These are phyloP conservation scores for Diaporthe citri DNA, from an alignment of 2,329 filamentous ascomycete species.

Conservation along the genomic window DNA sequence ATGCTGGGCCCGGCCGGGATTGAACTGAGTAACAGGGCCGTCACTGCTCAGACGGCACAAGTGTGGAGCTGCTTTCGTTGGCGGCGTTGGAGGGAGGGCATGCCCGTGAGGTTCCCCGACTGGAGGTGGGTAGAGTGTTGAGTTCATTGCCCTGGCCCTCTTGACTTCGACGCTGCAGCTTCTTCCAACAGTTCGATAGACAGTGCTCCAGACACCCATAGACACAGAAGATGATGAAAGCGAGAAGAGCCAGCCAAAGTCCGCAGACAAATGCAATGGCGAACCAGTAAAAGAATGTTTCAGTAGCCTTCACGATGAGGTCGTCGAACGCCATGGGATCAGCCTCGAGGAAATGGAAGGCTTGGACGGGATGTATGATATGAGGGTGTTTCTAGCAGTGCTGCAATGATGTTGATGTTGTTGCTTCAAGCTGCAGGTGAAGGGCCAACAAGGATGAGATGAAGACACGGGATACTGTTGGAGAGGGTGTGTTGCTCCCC, in stretches of 20 bases:
- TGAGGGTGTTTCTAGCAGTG: not conserved
- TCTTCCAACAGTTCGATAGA: not conserved
- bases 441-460: not conserved
- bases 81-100: not conserved
- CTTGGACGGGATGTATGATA: not conserved
- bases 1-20: no score
- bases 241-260: not conserved
- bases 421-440: not conserved
- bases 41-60: not conserved
- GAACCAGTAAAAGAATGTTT: not conserved
- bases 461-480: no score
- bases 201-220: not conserved
- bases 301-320: not conserved
- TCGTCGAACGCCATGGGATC: not conserved
- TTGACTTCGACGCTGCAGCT: no score
- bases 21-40: no score
- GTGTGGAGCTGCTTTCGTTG: not conserved
- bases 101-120: not conserved
- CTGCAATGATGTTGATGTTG: not conserved
- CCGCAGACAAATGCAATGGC: not conserved
- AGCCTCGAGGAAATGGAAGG: not conserved
- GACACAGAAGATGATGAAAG: not conserved
- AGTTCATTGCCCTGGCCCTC: not conserved
- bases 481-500: no score
- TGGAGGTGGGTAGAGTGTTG: not conserved